These are phyloP conservation scores for Phaffomyces opuntiae DNA, from an alignment of 805 yeast genomes.

Conservation along the genomic window DNA sequence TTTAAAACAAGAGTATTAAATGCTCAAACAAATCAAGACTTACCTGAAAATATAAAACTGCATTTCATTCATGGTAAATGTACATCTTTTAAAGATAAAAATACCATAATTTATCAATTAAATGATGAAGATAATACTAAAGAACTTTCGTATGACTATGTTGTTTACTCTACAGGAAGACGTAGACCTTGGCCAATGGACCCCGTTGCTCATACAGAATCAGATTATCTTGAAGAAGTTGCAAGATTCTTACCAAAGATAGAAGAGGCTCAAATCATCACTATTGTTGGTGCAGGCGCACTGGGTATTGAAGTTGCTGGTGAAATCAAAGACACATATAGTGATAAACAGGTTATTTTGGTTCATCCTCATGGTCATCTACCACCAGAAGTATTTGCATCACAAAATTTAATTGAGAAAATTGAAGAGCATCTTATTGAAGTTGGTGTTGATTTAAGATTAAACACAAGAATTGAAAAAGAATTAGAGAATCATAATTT, in stretches of 20 bases:
- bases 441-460: constrained; percentile 20
- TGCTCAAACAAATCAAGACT: constrained; percentile 2
- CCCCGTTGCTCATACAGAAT: constrained; percentile 36
- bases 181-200: constrained; percentile 48
- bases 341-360: constrained; percentile 30
- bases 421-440: constrained; percentile 11
- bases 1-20: constrained; percentile 11
- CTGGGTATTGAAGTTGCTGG: constrained; percentile 45
- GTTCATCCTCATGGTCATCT: constrained; percentile 35
- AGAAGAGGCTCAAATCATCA: constrained; percentile 29
- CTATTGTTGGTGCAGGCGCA: constrained; percentile 47
- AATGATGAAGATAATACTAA: constrained; percentile 17
- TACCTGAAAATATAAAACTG: constrained; percentile 13
- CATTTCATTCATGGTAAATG: constrained; percentile 20
- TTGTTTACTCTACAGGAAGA: constrained; percentile 42
- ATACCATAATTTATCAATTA: constrained; percentile 12
- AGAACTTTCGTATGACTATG: constrained; percentile 36
- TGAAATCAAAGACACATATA: constrained; percentile 34
- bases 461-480: constrained; percentile 27
- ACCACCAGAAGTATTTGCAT: constrained; percentile 32
- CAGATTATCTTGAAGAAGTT: constrained; percentile 38
- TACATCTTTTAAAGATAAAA: constrained; percentile 17
- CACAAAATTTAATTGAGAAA: constrained; percentile 16
- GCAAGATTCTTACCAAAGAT: constrained; percentile 25
- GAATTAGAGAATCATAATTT: constrained; percentile 20